Evolutionary conservation across 495 filamentous ascomycete species (phyloP).

Genomic region (Polyplosphaeria fusca): DNA sequence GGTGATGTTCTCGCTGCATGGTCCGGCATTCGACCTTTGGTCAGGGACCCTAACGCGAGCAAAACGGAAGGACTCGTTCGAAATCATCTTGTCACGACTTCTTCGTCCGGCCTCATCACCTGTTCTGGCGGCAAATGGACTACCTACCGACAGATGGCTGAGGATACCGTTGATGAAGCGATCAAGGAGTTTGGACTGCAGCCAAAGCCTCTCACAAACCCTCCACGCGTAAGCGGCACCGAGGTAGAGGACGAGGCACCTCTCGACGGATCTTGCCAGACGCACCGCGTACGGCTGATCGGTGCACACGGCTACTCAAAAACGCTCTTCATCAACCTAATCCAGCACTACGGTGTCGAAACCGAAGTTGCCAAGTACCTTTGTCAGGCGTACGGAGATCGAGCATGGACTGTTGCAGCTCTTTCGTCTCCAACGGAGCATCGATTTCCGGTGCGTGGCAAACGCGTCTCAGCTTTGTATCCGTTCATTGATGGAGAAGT

Average conservation of each 20-base stretch:
- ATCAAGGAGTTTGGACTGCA: constrained; percentile 72
- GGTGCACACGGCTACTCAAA: constrained; percentile 93
- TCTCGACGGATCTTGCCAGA: constrained; percentile 80
- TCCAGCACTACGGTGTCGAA: constrained; percentile 95
- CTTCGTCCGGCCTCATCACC: constrained; percentile 80
- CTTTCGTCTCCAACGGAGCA: constrained; percentile 75
- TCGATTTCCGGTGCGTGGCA: constrained; percentile 84
- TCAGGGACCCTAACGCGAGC: constrained; percentile 88
- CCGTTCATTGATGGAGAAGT: constrained; percentile 97
- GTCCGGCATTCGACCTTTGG: constrained; percentile 90
- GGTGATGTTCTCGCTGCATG: constrained; percentile 95
- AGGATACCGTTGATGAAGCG: constrained; percentile 92
- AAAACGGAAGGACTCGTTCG: constrained; percentile 94
- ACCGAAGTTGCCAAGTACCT: constrained; percentile 93
- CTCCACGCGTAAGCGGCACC: constrained; percentile 75
- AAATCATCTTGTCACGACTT: constrained; percentile 89
- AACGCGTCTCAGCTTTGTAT: constrained; percentile 77
- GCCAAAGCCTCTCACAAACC: constrained; percentile 54
- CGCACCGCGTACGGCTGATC: constrained; percentile 82
- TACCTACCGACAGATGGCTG: constrained; percentile 97
- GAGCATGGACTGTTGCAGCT: constrained; percentile 91
- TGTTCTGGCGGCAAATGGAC: constrained; percentile 99
- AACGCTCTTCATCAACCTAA: constrained; percentile 96
- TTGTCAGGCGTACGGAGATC: constrained; percentile 84
- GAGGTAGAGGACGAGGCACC: constrained; percentile 71